These are phyloP conservation scores for Aureobasidium zeae DNA, from an alignment of 2,329 filamentous ascomycete genomes.

Conservation along the genomic window DNA sequence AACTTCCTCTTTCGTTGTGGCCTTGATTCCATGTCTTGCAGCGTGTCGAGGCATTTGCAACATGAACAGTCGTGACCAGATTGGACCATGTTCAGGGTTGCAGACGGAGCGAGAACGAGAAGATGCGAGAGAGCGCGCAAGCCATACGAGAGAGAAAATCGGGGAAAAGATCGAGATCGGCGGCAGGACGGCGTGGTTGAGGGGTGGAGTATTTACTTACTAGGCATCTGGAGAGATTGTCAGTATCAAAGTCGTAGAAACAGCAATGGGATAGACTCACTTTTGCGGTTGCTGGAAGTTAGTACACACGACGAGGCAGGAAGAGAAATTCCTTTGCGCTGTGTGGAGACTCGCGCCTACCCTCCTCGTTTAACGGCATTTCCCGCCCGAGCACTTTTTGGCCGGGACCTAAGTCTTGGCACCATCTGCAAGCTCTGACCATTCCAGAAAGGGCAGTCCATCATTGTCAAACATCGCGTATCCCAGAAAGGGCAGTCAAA, in stretches of 20 bases:
- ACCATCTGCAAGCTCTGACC: not conserved
- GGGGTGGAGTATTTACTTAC: constrained; percentile 12
- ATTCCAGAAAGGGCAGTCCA: not conserved
- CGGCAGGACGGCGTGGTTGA: constrained; percentile 5
- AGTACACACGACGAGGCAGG: constrained; percentile 13
- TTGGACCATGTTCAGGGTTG: constrained; percentile 5
- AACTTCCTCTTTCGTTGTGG: not conserved
- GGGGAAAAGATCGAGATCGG: constrained; percentile 6
- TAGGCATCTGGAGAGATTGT: constrained; percentile 15
- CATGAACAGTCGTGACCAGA: constrained; percentile 6
- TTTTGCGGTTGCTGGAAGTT: constrained; percentile 16
- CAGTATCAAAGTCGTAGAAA: not conserved
- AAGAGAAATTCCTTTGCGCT: constrained; percentile 13
- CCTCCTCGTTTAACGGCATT: constrained; percentile 8
- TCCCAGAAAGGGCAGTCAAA: not conserved
- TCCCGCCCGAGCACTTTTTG: constrained; percentile 1
- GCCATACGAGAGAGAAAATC: constrained; percentile 1
- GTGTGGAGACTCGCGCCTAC: not conserved
- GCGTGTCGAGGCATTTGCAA: not conserved
- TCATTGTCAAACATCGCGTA: constrained; percentile 2
- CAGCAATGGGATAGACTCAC: constrained; percentile 1
- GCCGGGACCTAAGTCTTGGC: not conserved
- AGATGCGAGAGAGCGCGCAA: constrained; percentile 4
- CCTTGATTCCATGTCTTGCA: not conserved
- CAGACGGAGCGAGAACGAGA: constrained; percentile 7